phyloP scores from a whole-genome alignment of 2,329 filamentous ascomycete genomes.

The Fusarium pininemorale region DNA sequence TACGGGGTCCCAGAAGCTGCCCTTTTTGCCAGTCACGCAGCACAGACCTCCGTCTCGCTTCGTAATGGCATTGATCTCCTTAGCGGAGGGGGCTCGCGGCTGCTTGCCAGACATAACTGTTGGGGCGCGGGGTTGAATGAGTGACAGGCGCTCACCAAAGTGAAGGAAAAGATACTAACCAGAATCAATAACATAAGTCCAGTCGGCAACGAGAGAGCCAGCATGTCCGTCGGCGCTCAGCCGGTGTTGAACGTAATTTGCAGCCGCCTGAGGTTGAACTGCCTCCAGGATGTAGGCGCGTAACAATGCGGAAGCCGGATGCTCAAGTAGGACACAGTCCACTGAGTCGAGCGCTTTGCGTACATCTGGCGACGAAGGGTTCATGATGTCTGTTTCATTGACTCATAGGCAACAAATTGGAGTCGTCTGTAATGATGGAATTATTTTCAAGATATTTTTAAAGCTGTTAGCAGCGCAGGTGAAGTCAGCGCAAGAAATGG shows the following conservation, averaged over 20 bases:
- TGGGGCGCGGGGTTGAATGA: accelerated
- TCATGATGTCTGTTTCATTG: neutral
- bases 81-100: neutral
- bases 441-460: accelerated
- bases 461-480: neutral
- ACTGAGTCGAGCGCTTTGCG: neutral
- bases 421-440: accelerated
- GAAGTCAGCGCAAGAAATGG: neutral
- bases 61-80: neutral
- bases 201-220: neutral
- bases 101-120: neutral
- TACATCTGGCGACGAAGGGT: neutral
- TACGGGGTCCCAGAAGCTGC: neutral
- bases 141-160: too few species aligned
- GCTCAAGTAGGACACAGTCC: neutral
- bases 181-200: neutral
- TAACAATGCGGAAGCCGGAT: accelerated
- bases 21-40: accelerated
- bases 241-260: neutral
- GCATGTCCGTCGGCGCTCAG: neutral
- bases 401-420: accelerated
- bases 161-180: too few species aligned
- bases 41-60: neutral
- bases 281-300: neutral
- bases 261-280: accelerated